These are phyloP conservation scores for Hypoxylon sp. DNA, from an alignment of 2,329 filamentous ascomycete species.

Conservation along the genomic window DNA sequence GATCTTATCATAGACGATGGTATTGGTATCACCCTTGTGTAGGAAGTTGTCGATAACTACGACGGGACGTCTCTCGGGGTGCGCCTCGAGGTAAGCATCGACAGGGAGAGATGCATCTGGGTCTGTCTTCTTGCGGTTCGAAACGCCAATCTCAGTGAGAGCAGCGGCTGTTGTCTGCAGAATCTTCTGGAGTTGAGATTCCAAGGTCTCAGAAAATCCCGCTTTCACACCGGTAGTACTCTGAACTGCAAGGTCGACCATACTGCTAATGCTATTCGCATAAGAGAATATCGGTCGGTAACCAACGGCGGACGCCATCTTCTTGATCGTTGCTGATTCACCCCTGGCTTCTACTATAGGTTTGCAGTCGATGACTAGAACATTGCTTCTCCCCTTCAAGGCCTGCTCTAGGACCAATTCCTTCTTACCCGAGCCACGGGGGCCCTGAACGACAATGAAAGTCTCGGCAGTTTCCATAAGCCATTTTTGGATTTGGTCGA, in stretches of 20 bases:
- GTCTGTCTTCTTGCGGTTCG: slow-evolving; percentile 78
- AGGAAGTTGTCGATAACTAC: slow-evolving; percentile 94
- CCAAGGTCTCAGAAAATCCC: slow-evolving; percentile 92
- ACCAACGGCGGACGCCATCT: slow-evolving; percentile 85
- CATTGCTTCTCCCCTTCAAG: slow-evolving; percentile 80
- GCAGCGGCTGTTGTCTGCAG: slow-evolving; percentile 86
- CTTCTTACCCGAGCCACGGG: slow-evolving; percentile 90
- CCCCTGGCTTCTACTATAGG: slow-evolving; percentile 91
- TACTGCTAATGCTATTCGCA: slow-evolving; percentile 94
- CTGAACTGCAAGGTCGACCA: slow-evolving; percentile 92
- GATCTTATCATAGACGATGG: slow-evolving; percentile 81
- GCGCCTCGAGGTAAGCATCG: slow-evolving; percentile 90
- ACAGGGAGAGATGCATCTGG: slow-evolving; percentile 80
- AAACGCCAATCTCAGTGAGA: slow-evolving; percentile 82
- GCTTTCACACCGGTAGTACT: slow-evolving; percentile 95
- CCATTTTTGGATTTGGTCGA: slow-evolving; percentile 87
- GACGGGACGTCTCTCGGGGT: slow-evolving; percentile 85
- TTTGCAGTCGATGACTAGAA: slow-evolving; percentile 92
- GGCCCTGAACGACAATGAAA: slow-evolving; percentile 94
- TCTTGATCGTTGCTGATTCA: slow-evolving; percentile 86
- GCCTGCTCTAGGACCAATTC: slow-evolving; percentile 90
- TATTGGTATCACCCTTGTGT: slow-evolving; percentile 79
- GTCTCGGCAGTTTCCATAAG: slow-evolving; percentile 90
- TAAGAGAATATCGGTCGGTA: slow-evolving; percentile 96
- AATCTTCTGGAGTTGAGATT: slow-evolving; percentile 91